Evolutionary conservation across 805 yeast genomes (phyloP), one percentile per base, ranked within the genome.

Genomic region (Ogataea polymorpha): DNA sequence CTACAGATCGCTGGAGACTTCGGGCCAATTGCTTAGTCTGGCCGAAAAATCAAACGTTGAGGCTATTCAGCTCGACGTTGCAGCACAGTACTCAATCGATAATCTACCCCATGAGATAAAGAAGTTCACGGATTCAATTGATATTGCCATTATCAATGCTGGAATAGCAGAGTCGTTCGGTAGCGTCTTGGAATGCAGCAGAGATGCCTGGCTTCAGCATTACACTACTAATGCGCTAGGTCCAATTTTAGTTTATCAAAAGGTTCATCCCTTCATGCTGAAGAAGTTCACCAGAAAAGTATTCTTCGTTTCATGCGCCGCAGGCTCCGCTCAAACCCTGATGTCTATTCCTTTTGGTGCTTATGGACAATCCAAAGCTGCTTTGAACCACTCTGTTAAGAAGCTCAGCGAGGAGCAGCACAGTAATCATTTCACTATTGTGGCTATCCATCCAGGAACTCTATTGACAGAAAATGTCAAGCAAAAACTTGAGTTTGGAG

Each of bases 351-450:
- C 45, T 9, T 23, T 38, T 4, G 35, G 42, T 41, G 55, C 61
- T 13, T 66, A 66, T 42, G 61, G 61, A 13, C 54, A 56, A 12
- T 65, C 72, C 6, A 68, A 68, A 41, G 65, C 66, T 4, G 66
- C 65, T 2, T 31, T 63, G 15, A 66, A 65, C 48, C 48, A 50
- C 41, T 12, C 59, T 11, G 51, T 54, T 16, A 58, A 52, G 30
- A 48, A 49, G 23, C 37, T 65, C 24, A 49, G 61, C 20, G 36
- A 48, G 41, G 67, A 65, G 26, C 37, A 54, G 29, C 42, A 27
- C 8, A 38, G 34, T 10, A 62, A 63, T 13, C 54, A 49, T 5
- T 39, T 39, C 16, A 39, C 37, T 2, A 21, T 39, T 25, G 37
- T 33, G 6, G 7, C 18, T 5, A 14, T 32, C 14, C 31, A 26